Evolutionary conservation across 148 eudicot species (phyloP), one percentile per base, ranked within the genome.

Genomic region (Amaranthus cruentus): DNA sequence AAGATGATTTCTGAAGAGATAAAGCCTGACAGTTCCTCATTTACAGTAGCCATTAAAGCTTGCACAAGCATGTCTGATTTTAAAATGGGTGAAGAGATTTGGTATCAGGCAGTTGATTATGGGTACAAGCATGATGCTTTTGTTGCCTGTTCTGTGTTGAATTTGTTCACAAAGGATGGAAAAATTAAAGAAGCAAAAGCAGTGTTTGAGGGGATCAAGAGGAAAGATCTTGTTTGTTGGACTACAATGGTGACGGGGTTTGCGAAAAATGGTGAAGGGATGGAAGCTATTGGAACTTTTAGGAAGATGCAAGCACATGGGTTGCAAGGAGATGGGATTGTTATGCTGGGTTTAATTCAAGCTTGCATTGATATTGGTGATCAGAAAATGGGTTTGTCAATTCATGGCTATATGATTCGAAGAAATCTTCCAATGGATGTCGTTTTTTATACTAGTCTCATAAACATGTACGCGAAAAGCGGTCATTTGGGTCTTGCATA

Each of bases 11-110:
- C 44, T 55, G 87, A 86, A 61, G 88, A 84, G 42, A 68, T 84
- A 52, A 85, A 67, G 73, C 90, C 89, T n/a, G 97, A 91, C 62
- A 91, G 97, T 84, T 91, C 95, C 7, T 84, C 89, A 18, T 89
- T 88, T 71, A 91, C 93, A 0, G 77, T 89, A 60, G 81, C 85
- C 4, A 85, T 91, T 63, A 91, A 88, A 84, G 91, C 93, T 50
- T 91, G 96, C 66, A 54, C 91, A 0, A 80, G 77, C 69, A 81
- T 82, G 75, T 77, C 62, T 73, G 88, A 88, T 80, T 83, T 87
- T 74, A 78, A 80, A 53, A 80, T 12, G 80, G 97, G 93, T 2
- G 85, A 75, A 59, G 84, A 83, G 51, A 79, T 91, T 77, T 79
- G 88, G 83, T 38, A 52, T 38, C 79, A 66, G 4, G 97, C 87